phyloP scores from a whole-genome alignment of 2,329 filamentous ascomycete genomes.

The Cytospora leucostoma region DNA sequence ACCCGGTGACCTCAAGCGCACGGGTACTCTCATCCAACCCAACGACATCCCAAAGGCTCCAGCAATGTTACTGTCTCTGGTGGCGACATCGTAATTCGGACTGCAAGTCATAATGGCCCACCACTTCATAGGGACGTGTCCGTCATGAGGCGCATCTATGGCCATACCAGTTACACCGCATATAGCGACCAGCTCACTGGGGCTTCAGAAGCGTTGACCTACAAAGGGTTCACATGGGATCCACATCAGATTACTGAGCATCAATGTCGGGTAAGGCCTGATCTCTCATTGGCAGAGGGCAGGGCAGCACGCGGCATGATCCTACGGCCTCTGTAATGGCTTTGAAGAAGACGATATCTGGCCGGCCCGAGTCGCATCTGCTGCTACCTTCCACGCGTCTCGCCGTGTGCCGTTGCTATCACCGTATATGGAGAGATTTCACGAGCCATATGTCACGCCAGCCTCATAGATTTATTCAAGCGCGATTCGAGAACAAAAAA shows the following conservation, averaged over 20 bases:
- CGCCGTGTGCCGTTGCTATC: conserved; percentile 13
- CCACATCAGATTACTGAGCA: background rate
- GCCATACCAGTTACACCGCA: background rate
- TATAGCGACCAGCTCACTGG: conserved; percentile 1
- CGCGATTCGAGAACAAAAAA: background rate
- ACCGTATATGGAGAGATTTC: background rate
- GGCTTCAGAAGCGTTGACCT: background rate
- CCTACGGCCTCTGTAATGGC: background rate
- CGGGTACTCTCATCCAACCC: conserved; percentile 12
- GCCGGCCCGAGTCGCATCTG: conserved; percentile 2
- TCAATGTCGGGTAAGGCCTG: background rate
- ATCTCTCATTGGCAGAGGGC: background rate
- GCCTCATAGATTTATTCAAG: background rate
- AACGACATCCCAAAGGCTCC: background rate
- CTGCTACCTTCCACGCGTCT: conserved; percentile 12
- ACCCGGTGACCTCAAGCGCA: conserved; percentile 11
- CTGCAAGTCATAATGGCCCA: background rate
- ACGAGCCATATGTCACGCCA: conserved; percentile 1
- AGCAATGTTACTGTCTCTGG: background rate
- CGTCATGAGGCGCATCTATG: conserved; percentile 7
- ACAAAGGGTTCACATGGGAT: background rate
- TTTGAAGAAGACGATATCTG: background rate
- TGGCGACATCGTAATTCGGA: background rate
- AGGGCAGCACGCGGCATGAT: background rate
- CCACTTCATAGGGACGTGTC: background rate